These are phyloP conservation scores for Bolboschoenus planiculmis DNA, from an alignment of 176 grass and related monocot genomes.

Conservation along the genomic window DNA sequence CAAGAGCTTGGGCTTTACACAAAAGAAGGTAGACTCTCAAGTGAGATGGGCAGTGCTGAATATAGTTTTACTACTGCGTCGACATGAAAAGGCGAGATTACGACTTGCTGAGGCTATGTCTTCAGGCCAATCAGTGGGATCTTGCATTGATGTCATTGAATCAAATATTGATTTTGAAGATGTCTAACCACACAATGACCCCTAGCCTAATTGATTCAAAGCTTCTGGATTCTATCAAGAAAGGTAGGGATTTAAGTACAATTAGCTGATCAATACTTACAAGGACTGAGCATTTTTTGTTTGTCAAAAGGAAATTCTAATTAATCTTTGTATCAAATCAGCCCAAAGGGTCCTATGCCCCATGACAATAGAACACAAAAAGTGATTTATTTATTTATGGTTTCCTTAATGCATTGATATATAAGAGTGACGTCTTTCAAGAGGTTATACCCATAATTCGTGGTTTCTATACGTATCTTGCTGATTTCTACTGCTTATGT, in stretches of 20 bases:
- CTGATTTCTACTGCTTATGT: background rate
- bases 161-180: conserved; percentile 7
- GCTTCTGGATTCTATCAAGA: background rate
- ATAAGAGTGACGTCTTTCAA: background rate
- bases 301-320: too few species aligned
- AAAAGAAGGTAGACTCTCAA: conserved; percentile 38
- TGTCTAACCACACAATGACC: background rate
- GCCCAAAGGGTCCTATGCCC: background rate
- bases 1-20: conserved; percentile 43
- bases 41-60: conserved; percentile 48
- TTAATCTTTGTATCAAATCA: background rate
- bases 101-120: conserved; percentile 37
- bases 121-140: conserved; percentile 29
- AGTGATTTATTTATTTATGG: background rate
- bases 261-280: background rate
- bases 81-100: conserved; percentile 37
- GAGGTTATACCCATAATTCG: background rate
- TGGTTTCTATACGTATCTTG: background rate
- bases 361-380: background rate
- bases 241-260: background rate
- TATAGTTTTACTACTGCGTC: conserved; percentile 29
- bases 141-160: conserved; percentile 38
- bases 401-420: background rate
- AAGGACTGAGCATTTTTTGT: too few species aligned
- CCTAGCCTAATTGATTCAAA: background rate